phyloP scores from a whole-genome alignment of 441 rosid species.

The Pelargonium citronellum region DNA sequence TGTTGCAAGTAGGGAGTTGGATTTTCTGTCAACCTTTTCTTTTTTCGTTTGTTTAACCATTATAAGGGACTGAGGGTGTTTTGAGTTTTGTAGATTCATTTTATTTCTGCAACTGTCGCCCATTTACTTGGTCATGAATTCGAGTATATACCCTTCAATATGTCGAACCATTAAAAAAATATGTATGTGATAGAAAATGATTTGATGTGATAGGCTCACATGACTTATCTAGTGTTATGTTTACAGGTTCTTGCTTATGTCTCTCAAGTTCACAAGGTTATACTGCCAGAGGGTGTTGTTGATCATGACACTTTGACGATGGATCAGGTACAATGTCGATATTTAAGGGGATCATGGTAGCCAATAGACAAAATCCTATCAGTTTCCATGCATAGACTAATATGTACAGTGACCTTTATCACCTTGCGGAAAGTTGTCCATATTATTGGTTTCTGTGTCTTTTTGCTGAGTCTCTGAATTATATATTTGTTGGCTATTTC shows the following conservation, averaged over 20 bases:
- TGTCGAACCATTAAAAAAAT: background rate
- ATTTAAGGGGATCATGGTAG: too few species aligned
- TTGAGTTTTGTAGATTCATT: background rate
- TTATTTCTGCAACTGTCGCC: background rate
- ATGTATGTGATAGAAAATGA: background rate
- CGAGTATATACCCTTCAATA: background rate
- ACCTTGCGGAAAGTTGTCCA: background rate
- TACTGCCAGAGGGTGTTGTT: constrained; percentile 65
- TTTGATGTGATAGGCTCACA: constrained; percentile 1
- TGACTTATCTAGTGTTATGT: constrained; percentile 11
- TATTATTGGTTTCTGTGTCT: background rate
- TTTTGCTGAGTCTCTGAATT: background rate
- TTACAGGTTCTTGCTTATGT: constrained; percentile 86
- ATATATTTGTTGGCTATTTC: background rate
- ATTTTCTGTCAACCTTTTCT: background rate
- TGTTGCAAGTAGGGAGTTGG: constrained; percentile 4
- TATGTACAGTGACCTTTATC: background rate
- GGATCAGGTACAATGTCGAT: constrained; percentile 50
- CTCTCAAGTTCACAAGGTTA: constrained; percentile 79
- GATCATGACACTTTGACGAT: constrained; percentile 61
- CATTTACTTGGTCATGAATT: background rate
- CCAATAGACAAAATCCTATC: too few species aligned
- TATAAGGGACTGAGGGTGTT: background rate
- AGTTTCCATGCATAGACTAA: constrained; percentile 1
- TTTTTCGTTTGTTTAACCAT: background rate